Evolutionary conservation across 1,284 basidiomycete species (phyloP).

Genomic region (Athelia psychrophila): DNA sequence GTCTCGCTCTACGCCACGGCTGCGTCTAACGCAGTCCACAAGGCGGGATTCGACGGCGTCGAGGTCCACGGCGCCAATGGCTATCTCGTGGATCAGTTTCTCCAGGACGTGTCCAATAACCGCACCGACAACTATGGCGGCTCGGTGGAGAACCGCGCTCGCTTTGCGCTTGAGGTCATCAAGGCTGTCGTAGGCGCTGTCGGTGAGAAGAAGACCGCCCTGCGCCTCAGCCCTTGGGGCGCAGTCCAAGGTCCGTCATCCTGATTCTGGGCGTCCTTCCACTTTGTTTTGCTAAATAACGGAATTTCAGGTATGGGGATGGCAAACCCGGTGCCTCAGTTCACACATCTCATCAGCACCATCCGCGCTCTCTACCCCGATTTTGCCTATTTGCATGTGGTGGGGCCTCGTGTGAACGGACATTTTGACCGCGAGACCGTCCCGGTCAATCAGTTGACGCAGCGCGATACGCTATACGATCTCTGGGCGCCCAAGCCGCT

Average conservation of each 20-base stretch:
- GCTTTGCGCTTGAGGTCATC: slow-evolving; percentile 45
- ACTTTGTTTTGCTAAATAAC: neutral
- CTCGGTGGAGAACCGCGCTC: slow-evolving; percentile 44
- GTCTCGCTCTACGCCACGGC: slow-evolving; percentile 15
- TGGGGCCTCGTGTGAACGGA: slow-evolving; percentile 33
- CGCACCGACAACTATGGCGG: slow-evolving; percentile 59
- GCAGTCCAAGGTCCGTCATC: slow-evolving; percentile 29
- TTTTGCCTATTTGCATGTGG: slow-evolving; percentile 53
- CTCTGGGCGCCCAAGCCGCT: slow-evolving; percentile 16
- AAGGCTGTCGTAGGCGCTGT: slow-evolving; percentile 38
- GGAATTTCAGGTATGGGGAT: slow-evolving; percentile 38
- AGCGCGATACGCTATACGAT: slow-evolving; percentile 10
- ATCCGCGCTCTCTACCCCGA: slow-evolving; percentile 35
- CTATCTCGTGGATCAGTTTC: slow-evolving; percentile 25
- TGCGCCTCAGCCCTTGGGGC: slow-evolving; percentile 56
- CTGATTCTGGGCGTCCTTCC: neutral
- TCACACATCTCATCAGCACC: slow-evolving; percentile 28
- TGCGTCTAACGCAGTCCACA: slow-evolving; percentile 19
- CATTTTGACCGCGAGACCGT: slow-evolving; percentile 2
- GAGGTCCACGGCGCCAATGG: slow-evolving; percentile 17
- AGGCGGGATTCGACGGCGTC: slow-evolving; percentile 23
- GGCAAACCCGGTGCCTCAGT: slow-evolving; percentile 41
- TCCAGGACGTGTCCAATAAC: slow-evolving; percentile 30
- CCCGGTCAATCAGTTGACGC: neutral
- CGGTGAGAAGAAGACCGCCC: slow-evolving; percentile 37